Percentiles rank a stretch among this genome's conserved stretches.
These are phyloP conservation scores for Monosporozyma yasuniensis DNA, from an alignment of 805 yeast genomes.

Conservation along the genomic window DNA sequence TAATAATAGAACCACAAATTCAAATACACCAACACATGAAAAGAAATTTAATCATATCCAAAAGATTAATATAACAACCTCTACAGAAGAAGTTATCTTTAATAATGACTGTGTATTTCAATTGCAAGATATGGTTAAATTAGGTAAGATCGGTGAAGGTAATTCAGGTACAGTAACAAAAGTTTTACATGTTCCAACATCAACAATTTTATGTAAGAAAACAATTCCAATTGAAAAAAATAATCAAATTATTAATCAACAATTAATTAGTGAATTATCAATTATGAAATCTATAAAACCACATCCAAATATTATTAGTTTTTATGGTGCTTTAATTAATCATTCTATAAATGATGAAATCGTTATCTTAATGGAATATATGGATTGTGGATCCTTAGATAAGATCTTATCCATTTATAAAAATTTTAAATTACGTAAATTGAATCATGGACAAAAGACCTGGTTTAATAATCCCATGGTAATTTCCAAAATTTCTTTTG, in stretches of 20 bases:
- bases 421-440: constrained; percentile 31
- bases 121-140: constrained; percentile 59
- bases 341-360: constrained; percentile 48
- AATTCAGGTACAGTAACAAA: constrained; percentile 89
- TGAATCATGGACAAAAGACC: constrained; percentile 6
- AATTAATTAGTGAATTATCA: constrained; percentile 77
- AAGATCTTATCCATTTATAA: constrained; percentile 56
- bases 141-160: constrained; percentile 82
- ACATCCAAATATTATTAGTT: constrained; percentile 71
- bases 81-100: constrained; percentile 4
- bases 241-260: constrained; percentile 35
- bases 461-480: constrained; percentile 42
- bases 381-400: constrained; percentile 91
- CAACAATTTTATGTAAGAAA: constrained; percentile 83
- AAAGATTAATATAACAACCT: neutral
- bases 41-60: neutral
- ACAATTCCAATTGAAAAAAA: constrained; percentile 79
- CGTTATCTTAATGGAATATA: constrained; percentile 89
- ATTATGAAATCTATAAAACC: constrained; percentile 85
- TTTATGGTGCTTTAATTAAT: constrained; percentile 81
- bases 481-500: constrained; percentile 62
- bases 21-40: neutral
- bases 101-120: constrained; percentile 24
- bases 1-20: neutral
- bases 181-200: constrained; percentile 81